Evolutionary conservation across 2,329 filamentous ascomycete species (phyloP).

Genomic region (Colletotrichum tanaceti): DNA sequence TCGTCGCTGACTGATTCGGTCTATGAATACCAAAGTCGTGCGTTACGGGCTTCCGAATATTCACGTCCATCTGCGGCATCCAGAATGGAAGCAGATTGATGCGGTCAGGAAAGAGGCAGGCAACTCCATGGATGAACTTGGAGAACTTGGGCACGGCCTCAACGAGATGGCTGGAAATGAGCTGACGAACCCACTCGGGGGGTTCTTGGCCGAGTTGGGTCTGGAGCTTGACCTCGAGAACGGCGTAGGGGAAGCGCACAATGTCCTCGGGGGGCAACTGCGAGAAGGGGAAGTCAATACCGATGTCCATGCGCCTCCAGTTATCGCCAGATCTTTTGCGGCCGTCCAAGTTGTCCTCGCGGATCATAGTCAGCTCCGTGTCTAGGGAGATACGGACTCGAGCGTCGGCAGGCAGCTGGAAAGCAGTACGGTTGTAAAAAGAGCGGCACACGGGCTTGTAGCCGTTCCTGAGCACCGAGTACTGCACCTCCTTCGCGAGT

Average conservation of each 20-base stretch:
- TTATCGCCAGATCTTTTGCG: conserved; percentile 81
- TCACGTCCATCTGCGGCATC: conserved; percentile 98
- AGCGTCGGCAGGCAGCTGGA: conserved; percentile 95
- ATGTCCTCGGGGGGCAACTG: conserved; percentile 88
- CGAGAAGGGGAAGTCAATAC: conserved; percentile 93
- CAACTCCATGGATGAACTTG: conserved; percentile 97
- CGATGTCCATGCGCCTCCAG: conserved; percentile 97
- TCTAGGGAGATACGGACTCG: conserved; percentile 96
- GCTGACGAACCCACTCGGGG: conserved; percentile 94
- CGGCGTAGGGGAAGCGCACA: conserved; percentile 92
- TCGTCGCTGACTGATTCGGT: conserved; percentile 77
- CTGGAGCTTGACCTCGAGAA: conserved; percentile 97
- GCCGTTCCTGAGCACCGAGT: conserved; percentile 87
- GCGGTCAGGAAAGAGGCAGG: conserved; percentile 84
- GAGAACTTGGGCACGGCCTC: conserved; percentile 99
- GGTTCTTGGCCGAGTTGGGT: conserved; percentile 95
- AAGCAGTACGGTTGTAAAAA: conserved; percentile 98
- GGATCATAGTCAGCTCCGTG: conserved; percentile 93
- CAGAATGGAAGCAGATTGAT: conserved; percentile 95
- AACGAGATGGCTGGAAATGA: conserved; percentile 92
- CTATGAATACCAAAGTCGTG: conserved; percentile 93
- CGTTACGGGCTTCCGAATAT: conserved; percentile 91
- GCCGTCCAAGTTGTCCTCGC: conserved; percentile 94
- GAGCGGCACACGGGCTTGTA: conserved; percentile 91
- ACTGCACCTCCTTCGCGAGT: conserved; percentile 91